A percentile compares a stretch with the other conserved stretches of the same genome.
These are phyloP conservation scores for Panicum hallii DNA, from an alignment of 202 grass and related monocot genomes.

Conservation along the genomic window DNA sequence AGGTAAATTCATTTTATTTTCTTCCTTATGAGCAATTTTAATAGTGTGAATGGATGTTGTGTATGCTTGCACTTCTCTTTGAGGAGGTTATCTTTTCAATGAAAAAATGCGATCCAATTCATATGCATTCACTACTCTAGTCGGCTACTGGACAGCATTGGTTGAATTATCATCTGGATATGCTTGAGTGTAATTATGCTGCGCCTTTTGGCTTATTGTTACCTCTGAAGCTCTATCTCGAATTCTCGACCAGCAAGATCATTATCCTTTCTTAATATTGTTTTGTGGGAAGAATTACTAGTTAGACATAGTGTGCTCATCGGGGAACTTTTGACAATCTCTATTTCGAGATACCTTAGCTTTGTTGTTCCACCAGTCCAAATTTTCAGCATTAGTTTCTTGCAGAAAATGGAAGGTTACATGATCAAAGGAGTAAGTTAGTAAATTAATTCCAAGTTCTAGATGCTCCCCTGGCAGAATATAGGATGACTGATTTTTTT, in stretches of 20 bases:
- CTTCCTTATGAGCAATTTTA: not conserved
- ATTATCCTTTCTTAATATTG: not conserved
- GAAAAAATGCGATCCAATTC: not conserved
- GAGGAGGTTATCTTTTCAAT: not conserved
- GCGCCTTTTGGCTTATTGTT: conserved; percentile 1
- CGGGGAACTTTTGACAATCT: not conserved
- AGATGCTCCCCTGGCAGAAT: not conserved
- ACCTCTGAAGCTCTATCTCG: not conserved
- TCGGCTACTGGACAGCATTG: not conserved
- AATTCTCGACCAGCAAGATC: not conserved
- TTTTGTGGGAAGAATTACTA: not conserved
- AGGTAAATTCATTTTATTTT: conserved; percentile 37
- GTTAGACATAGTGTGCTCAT: not conserved
- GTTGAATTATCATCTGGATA: conserved; percentile 15
- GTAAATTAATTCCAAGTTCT: conserved; percentile 16
- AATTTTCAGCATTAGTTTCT: conserved; percentile 16
- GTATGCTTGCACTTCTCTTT: not conserved
- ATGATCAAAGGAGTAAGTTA: not conserved
- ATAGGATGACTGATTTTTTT: not conserved
- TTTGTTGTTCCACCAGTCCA: not conserved
- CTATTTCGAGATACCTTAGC: not conserved
- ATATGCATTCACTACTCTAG: not conserved
- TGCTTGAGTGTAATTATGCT: conserved; percentile 10
- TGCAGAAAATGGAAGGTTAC: not conserved
- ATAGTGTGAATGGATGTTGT: not conserved